phyloP scores from a whole-genome alignment of 495 filamentous ascomycete species.

The Rhizodiscina lignyota region DNA sequence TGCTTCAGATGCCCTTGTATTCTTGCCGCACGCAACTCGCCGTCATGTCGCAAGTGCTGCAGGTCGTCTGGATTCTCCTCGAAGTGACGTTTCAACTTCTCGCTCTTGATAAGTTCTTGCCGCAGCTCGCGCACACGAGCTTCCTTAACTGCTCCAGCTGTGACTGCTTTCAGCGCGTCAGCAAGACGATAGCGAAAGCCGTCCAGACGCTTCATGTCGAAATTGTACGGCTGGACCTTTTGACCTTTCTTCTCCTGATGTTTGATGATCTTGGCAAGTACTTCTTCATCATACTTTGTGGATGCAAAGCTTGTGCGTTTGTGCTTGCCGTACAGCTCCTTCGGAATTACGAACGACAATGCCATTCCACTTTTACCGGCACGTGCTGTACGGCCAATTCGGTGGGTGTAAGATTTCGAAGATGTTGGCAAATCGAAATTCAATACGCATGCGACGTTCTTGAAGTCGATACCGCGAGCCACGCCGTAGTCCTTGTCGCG shows the following conservation, averaged over 20 bases:
- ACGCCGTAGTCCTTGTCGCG: slow-evolving; percentile 79
- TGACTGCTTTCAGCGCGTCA: slow-evolving; percentile 72
- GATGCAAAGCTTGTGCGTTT: slow-evolving; percentile 61
- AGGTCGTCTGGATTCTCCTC: slow-evolving; percentile 91
- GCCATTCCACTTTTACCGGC: slow-evolving; percentile 86
- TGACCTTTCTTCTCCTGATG: slow-evolving; percentile 49
- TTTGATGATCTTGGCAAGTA: slow-evolving; percentile 52
- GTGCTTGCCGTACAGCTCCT: slow-evolving; percentile 68
- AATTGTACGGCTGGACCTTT: slow-evolving; percentile 73
- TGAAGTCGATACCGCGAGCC: slow-evolving; percentile 90
- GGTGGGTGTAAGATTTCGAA: slow-evolving; percentile 86
- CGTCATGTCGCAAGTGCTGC: slow-evolving; percentile 76
- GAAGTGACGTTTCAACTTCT: slow-evolving; percentile 88
- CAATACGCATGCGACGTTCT: slow-evolving; percentile 81
- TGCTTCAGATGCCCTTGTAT: slow-evolving; percentile 85
- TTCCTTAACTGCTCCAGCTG: slow-evolving; percentile 69
- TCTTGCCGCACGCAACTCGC: slow-evolving; percentile 60
- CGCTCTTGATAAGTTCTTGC: slow-evolving; percentile 76
- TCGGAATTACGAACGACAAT: slow-evolving; percentile 80
- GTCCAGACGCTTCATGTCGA: slow-evolving; percentile 87
- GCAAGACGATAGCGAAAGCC: slow-evolving; percentile 89
- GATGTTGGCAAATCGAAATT: slow-evolving; percentile 90
- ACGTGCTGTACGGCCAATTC: slow-evolving; percentile 83
- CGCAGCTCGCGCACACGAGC: slow-evolving; percentile 74
- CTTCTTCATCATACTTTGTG: slow-evolving; percentile 65